Percentiles rank a stretch among this genome's conserved stretches.
phyloP scores from a whole-genome alignment of 1,284 basidiomycete genomes.

The Malassezia cuniculi region DNA sequence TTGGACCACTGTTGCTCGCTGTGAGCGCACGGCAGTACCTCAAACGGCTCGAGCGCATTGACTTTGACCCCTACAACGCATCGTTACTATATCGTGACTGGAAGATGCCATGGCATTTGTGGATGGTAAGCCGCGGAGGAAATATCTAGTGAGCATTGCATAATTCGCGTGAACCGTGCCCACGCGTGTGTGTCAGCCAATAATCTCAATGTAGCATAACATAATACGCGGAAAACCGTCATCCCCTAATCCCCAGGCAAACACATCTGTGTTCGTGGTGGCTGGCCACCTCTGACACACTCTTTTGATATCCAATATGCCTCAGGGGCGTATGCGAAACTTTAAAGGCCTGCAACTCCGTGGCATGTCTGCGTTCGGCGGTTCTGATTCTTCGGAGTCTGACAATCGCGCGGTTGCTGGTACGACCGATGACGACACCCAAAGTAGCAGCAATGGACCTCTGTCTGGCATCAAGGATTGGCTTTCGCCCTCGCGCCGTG shows the following conservation, averaged over 20 bases:
- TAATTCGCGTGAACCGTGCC: no score
- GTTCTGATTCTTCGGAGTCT: no score
- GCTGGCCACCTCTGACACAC: no score
- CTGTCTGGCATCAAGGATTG: not conserved
- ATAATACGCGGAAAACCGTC: no score
- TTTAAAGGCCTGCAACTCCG: constrained; percentile 38
- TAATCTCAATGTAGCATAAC: no score
- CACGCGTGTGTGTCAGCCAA: no score
- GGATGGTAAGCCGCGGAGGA: constrained; percentile 53
- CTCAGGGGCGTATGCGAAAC: no score
- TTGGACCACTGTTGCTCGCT: constrained; percentile 66
- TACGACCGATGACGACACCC: constrained; percentile 5
- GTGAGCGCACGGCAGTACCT: constrained; percentile 65
- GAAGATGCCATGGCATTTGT: constrained; percentile 72
- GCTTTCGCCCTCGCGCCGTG: constrained; percentile 5
- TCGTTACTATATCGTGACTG: constrained; percentile 63
- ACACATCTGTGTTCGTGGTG: no score
- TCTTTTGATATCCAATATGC: no score
- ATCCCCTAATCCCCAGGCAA: no score
- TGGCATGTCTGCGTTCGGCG: no score
- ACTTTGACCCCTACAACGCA: constrained; percentile 71
- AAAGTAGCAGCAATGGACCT: not conserved
- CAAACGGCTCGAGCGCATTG: constrained; percentile 58
- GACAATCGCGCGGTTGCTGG: constrained; percentile 26
- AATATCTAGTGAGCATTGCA: constrained; percentile 40